Evolutionary conservation across 164 flowering plant species (phyloP), one percentile per base, ranked within the genome.

Genomic region (Macadamia integrifolia): DNA sequence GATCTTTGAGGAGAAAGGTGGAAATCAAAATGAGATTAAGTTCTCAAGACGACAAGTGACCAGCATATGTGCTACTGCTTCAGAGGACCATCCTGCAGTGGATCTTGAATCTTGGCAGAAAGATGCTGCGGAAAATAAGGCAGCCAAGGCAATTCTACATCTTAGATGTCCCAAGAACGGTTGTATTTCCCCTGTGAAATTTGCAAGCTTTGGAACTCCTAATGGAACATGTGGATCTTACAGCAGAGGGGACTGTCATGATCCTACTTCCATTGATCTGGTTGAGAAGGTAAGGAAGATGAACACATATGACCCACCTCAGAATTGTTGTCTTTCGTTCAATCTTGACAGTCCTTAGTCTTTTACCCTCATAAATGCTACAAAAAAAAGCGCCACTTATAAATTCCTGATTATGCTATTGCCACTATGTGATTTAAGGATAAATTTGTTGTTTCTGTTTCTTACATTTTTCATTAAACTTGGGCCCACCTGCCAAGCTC

Each of bases 1-100:
- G 68, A 81, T 95, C 44, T 91, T 95, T 65, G 99, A 95, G 77
- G 99, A 95, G 81, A 85, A 73, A 79, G 99, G 99, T 65, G 98
- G 97, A 64, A 92, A 95, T 76, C 99, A 98, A 58, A 78, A 84
- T 23, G 74, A 83, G 60, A 83, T 92, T 61, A 76, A 61, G 32
- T 86, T 95, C 71, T 84, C 96, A 4, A 88, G 72, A 68, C 80
- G 99, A n/a, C 83, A 74, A 77, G 72, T 76, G 11, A 75, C 86
- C 6, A 72, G 83, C 17, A 60, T 79, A 5, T 92, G 95, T 67
- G 75, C 84, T 58, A 59, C 59, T 32, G 66, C 91, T 60, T 79
- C 87, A 13, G 95, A 89, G 78, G 84, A 88, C 66, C 78, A 87
- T 75, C 93, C 88, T 6, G 61, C 80, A 29, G 18, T 68, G n/a